Base-by-base conservation (phyloP, 352 stramenopile species). In the Globisporangium yorkense region DNA sequence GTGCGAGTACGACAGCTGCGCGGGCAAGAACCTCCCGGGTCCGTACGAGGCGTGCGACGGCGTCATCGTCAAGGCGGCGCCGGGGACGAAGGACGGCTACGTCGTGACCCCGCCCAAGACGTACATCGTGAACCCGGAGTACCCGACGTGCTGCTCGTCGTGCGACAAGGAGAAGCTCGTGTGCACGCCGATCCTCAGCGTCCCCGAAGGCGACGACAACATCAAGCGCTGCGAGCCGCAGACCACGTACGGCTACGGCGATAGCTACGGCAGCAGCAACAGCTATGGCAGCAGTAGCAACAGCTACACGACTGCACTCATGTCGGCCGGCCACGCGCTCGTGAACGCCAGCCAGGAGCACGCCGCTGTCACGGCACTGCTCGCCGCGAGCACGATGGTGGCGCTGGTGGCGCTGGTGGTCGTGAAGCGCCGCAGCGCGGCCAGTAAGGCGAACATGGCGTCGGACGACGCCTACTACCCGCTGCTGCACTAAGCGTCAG, bases 391-490 rank as follows among this genome's bases (percentile, higher is more conserved):
- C 20, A 65, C 70, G 4, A 40, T 87, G 41, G 66, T 88, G 2
- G 75, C 70, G 20, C 60, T 85, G 8, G 70, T 86, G 33, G 72
- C 75, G 21, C 59, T 88, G 7, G 66, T 88, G 47, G 74, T 81
- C 41, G 75, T 84, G n/a, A 62, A 58, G 46, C 68, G 69, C 51
- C 75, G 68, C 20, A 68, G 66, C 5, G 50, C 52, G 6, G 48
- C 61, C 16, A 64, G 47, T 15, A 57, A 66, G 2, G 47, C 62
- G 15, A 56, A 60, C n/a, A 54, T 43, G 41, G 45, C 63, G n/a
- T 31, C 62, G 7, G 72, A 85, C 12, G 75, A 87, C 44, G 78
- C 75, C 24, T 85, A 87, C 59, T 85, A 87, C 44, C 75, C 78
- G 29, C 66, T 88, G 46, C 63, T 88, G 49, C 62, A 78, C 60